Percentiles rank a stretch among this genome's conserved stretches.
These are phyloP conservation scores for Talaromyces pinophilus DNA, from an alignment of 2,329 filamentous ascomycete genomes.

Conservation along the genomic window DNA sequence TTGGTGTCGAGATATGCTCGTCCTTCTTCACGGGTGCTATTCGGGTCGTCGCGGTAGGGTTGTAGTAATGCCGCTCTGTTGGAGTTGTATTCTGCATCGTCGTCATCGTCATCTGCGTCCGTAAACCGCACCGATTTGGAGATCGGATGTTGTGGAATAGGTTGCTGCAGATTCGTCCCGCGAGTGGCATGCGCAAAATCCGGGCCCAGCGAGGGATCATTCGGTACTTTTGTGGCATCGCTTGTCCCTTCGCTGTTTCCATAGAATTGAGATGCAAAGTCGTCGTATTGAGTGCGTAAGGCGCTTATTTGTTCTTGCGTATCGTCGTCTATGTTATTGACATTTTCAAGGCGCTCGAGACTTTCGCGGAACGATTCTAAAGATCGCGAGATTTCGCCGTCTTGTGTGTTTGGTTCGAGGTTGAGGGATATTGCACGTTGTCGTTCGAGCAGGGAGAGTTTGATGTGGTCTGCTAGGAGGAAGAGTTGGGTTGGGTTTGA, in stretches of 20 bases:
- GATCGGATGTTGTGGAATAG: constrained; percentile 44
- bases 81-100: constrained; percentile 46
- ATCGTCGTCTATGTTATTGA: constrained; percentile 51
- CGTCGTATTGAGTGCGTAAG: constrained; percentile 72
- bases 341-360: constrained; percentile 64
- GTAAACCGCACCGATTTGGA: constrained; percentile 85
- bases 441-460: constrained; percentile 89
- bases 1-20: constrained; percentile 47
- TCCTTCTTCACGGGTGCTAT: constrained; percentile 33
- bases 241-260: constrained; percentile 55
- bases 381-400: constrained; percentile 84
- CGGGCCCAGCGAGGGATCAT: constrained; percentile 61
- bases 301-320: constrained; percentile 66
- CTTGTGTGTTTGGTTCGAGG: constrained; percentile 75
- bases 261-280: constrained; percentile 78
- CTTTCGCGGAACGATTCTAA: constrained; percentile 83
- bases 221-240: constrained; percentile 59
- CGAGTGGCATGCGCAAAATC: constrained; percentile 66
- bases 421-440: constrained; percentile 81
- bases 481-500: constrained; percentile 72
- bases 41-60: constrained; percentile 59
- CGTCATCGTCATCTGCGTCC: constrained; percentile 57
- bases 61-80: constrained; percentile 63
- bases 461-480: constrained; percentile 93
- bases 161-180: constrained; percentile 43